Evolutionary conservation across 169 alveolate species (phyloP), one percentile per base, ranked within the genome.

Genomic region (Cryptosporidium meleagridis): DNA sequence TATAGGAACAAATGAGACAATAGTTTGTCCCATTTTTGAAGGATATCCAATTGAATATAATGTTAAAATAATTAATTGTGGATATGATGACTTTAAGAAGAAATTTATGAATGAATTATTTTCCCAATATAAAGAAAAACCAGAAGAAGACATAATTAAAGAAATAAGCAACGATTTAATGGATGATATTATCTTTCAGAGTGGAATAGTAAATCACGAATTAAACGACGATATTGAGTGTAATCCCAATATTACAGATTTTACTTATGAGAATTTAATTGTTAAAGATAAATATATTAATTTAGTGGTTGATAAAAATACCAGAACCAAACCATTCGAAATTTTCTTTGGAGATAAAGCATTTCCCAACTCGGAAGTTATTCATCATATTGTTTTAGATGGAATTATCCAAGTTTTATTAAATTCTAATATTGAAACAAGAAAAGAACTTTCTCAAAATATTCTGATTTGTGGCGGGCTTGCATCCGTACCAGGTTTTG

Each of bases 1-100:
- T 80, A 51, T 80, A 31, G 89, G 89, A 31, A 33, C 75, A 80
- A 31, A 16, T 23, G 89, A 80, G n/a, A 80, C 89, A 65, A 65
- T 80, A 4, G 45, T 80, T 31, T 61, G 68, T 21, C 89, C 89
- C 5, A 45, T 80, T 8, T 80, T 62, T 45, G 29, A 80, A 10
- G 89, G 89, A 33, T 39, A 62, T 39, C 89, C 89, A 8, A 44
- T 80, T 39, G 75, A 37, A 45, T 51, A 80, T 31, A 41, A 59
- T 35, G 41, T 65, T 6, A 80, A 37, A 18, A 62, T 80, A 6
- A 26, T 80, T 23, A 16, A 8, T 7, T 80, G 73, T 48, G 89
- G 89, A 4, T 80, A 62, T 65, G 18, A 45, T 61, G 61, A 41
- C 2, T 48, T 80, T 2, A 80, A 33, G 68, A 53, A 65, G 45